These are phyloP conservation scores for Penicillium psychrosexuale DNA, from an alignment of 2,329 filamentous ascomycete genomes.

Conservation along the genomic window DNA sequence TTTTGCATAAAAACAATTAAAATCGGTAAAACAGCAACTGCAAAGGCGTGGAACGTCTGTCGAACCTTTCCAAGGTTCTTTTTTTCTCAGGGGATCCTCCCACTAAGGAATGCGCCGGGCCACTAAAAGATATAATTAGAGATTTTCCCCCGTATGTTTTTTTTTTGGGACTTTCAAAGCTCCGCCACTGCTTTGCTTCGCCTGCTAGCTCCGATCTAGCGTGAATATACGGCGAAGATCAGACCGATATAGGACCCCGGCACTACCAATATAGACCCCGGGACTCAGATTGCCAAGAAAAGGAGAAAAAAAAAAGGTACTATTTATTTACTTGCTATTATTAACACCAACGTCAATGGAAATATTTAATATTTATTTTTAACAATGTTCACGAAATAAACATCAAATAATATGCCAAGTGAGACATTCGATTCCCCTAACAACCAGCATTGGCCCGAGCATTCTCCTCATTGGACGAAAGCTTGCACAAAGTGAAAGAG, in stretches of 20 bases:
- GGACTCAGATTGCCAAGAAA: neutral
- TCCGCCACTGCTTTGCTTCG: neutral
- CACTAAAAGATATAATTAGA: conserved; percentile 8
- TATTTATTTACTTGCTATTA: neutral
- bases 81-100: neutral
- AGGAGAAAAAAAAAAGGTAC: neutral
- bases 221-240: neutral
- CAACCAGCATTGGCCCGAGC: conserved; percentile 8
- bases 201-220: neutral
- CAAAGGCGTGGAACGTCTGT: conserved; percentile 6
- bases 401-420: neutral
- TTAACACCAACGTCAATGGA: neutral
- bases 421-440: conserved; percentile 19
- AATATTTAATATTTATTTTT: neutral
- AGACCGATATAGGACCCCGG: neutral
- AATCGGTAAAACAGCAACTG: neutral
- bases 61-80: conserved; percentile 6
- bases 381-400: too few species aligned
- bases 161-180: neutral
- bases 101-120: conserved; percentile 8
- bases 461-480: conserved; percentile 2
- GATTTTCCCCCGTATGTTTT: neutral
- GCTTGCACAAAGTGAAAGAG: conserved; percentile 10
- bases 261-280: neutral
- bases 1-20: neutral